Evolutionary conservation across 164 flowering plant species (phyloP).

Genomic region (Hamamelis virginiana): DNA sequence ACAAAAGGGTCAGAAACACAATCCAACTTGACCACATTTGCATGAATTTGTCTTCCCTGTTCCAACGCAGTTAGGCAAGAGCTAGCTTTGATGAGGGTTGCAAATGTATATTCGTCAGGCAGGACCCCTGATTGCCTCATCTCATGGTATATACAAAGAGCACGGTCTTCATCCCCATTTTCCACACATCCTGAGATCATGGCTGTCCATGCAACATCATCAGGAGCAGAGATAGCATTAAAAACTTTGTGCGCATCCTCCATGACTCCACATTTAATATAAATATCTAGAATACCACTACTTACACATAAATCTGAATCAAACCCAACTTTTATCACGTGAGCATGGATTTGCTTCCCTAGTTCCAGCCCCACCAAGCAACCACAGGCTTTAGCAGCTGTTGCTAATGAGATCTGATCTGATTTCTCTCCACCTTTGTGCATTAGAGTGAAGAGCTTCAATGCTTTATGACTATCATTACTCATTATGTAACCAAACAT

Average conservation of each 20-base stretch:
- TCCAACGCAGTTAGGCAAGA: constrained; percentile 45
- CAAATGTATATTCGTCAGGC: constrained; percentile 55
- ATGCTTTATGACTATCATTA: constrained; percentile 35
- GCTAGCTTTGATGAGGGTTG: constrained; percentile 59
- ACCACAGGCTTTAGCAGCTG: constrained; percentile 49
- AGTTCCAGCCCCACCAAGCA: constrained; percentile 29
- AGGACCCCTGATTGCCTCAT: constrained; percentile 43
- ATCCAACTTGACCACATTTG: constrained; percentile 44
- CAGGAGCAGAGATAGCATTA: constrained; percentile 33
- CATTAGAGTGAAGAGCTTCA: constrained; percentile 34
- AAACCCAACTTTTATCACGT: constrained; percentile 35
- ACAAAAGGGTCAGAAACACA: constrained; percentile 41
- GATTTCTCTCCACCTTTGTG: constrained; percentile 31
- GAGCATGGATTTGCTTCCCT: constrained; percentile 57
- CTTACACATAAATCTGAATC: constrained; percentile 42
- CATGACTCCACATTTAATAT: constrained; percentile 51
- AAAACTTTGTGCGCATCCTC: constrained; percentile 37
- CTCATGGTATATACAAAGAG: constrained; percentile 35
- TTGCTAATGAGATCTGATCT: constrained; percentile 47
- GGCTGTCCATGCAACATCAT: constrained; percentile 59
- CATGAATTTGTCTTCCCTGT: constrained; percentile 60
- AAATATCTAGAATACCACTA: constrained; percentile 53
- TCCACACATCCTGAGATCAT: constrained; percentile 61
- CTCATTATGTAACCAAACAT: constrained; percentile 45
- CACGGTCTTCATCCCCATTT: constrained; percentile 48